Evolutionary conservation across 805 yeast species (phyloP).

Genomic region (Ogataea pignaliae): DNA sequence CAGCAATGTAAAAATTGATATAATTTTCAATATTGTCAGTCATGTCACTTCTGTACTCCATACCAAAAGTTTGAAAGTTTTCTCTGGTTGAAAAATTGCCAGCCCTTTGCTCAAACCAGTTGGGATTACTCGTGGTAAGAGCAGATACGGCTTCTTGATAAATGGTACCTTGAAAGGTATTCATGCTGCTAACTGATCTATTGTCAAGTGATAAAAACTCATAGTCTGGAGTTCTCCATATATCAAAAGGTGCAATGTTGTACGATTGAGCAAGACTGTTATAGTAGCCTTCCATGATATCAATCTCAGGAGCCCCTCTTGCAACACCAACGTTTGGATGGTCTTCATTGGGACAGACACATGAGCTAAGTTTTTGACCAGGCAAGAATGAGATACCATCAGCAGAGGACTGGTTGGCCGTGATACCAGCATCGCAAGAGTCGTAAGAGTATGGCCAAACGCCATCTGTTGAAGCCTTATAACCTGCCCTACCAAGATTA

Average conservation of each 20-base stretch:
- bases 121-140: slow-evolving; percentile 31
- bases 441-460: slow-evolving; percentile 93
- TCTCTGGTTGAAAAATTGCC: slow-evolving; percentile 1
- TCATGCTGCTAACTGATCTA: slow-evolving; percentile 31
- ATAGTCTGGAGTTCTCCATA: slow-evolving; percentile 40
- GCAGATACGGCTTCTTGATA: slow-evolving; percentile 38
- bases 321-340: slow-evolving; percentile 80
- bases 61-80: slow-evolving; percentile 32
- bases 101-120: slow-evolving; percentile 32
- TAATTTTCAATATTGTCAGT: slow-evolving; percentile 25
- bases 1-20: slow-evolving; percentile 33
- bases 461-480: slow-evolving; percentile 81
- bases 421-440: slow-evolving; percentile 88
- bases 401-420: slow-evolving; percentile 85
- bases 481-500: slow-evolving; percentile 89
- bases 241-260: slow-evolving; percentile 41
- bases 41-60: slow-evolving; percentile 31
- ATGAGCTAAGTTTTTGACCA: slow-evolving; percentile 72
- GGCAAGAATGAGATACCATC: slow-evolving; percentile 87
- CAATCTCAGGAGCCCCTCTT: slow-evolving; percentile 89
- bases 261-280: slow-evolving; percentile 31
- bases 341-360: slow-evolving; percentile 77
- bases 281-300: slow-evolving; percentile 62
- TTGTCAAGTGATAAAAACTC: slow-evolving; percentile 29
- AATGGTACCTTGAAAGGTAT: slow-evolving; percentile 35